A percentile compares a stretch with the other conserved stretches of the same genome.
Conservation (phyloP, 257 asterid genomes). For the Solanum microdontum region DNA sequence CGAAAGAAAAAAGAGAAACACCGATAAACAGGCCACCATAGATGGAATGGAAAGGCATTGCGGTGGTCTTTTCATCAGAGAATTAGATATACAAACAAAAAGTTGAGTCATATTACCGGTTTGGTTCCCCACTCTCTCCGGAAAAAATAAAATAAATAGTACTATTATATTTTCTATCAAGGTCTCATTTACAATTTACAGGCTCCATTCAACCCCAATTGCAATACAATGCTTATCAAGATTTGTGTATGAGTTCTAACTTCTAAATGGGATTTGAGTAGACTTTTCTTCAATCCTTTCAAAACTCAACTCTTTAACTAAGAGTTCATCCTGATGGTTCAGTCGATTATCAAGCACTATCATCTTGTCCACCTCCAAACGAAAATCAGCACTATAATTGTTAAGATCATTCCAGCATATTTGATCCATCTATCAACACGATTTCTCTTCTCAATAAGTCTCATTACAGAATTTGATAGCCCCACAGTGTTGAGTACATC, state of each 20-base stretch:
- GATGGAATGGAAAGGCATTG: not conserved
- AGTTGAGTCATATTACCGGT: not conserved
- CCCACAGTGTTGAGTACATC: slow-evolving; percentile 60
- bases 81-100: not conserved
- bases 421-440: slow-evolving; percentile 80
- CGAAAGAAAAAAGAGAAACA: not conserved
- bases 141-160: not conserved
- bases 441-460: slow-evolving; percentile 81
- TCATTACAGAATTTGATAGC: slow-evolving; percentile 64
- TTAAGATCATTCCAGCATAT: slow-evolving; percentile 64
- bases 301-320: not conserved
- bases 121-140: not conserved
- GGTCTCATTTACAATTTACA: not conserved
- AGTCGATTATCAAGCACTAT: not conserved
- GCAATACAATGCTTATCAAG: not conserved
- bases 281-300: too few species aligned
- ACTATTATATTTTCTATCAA: not conserved
- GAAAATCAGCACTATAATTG: slow-evolving; percentile 27
- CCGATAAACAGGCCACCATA: not conserved
- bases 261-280: not conserved
- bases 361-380: slow-evolving; percentile 71
- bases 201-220: not conserved
- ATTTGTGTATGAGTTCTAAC: not conserved
- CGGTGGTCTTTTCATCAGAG: not conserved
- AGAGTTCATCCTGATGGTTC: not conserved